Evolutionary conservation across 352 stramenopile species (phyloP), one percentile per base, ranked within the genome.

Genomic region (Aphanomyces cochlioides): DNA sequence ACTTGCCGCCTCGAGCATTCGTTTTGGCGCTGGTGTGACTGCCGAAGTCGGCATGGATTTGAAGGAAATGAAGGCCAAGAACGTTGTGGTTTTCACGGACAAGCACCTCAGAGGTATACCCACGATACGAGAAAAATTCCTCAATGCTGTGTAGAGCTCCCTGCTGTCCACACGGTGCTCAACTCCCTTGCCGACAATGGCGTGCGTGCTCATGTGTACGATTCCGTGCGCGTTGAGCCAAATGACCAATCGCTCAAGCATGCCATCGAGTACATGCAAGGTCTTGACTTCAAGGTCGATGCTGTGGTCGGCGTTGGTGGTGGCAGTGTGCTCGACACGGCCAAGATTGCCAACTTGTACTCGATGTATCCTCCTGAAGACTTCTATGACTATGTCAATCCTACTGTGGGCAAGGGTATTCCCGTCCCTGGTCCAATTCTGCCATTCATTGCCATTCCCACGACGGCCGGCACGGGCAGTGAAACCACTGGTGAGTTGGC

Each of bases 341-440:
- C 78, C 70, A 85, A 85, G 58, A 77, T 75, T 47, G 76, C 76
- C 45, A 84, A 84, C 67, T 64, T 84, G 12, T 84, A 84, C 56
- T 73, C 76, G 3, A 74, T 60, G 38, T 73, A 75, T 66, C 69
- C 69, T 34, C 76, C 76, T 12, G 34, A 73, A 8, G 76, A 82
- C 45, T 84, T 84, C 56, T 84, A 81, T 56, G 78, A 82, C 59
- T 84, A 84, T 67, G 78, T 84, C 66, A 84, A 84, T 60, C 75
- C 78, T 8, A 74, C 74, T 13, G 50, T 84, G 21, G 78, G 78
- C 39, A 80, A 75, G 45, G 78, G 78, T 19, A 53, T 79, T 3
- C 78, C 76, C n/a, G 57, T 78, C 21, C 78, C 78, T 28, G 75
- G 75, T 54, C 15, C 75, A 6, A 38, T 84, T 17, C 71, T 66